Conservation (phyloP, 2,329 filamentous ascomycete species). For the Xylaria multiplex region DNA sequence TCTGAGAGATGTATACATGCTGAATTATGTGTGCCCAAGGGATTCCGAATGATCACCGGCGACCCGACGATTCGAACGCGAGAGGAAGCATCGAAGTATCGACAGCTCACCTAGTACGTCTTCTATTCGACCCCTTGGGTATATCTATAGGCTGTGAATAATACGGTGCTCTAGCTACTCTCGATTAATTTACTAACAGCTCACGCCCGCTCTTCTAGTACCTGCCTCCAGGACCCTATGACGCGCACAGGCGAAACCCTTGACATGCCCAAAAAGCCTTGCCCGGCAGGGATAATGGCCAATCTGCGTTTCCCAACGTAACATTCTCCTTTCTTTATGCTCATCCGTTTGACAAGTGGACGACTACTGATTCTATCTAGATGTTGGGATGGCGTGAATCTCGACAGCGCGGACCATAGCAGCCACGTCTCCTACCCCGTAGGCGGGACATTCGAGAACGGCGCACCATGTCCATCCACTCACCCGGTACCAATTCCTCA, state of each 20-base stretch:
- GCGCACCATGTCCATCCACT: slow-evolving; percentile 40
- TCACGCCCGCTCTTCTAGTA: slow-evolving; percentile 40
- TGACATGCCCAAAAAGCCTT: slow-evolving; percentile 52
- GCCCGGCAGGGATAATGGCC: slow-evolving; percentile 52
- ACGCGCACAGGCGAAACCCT: slow-evolving; percentile 53
- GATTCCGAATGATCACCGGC: slow-evolving; percentile 58
- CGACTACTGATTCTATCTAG: slow-evolving; percentile 8
- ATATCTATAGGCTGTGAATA: background rate
- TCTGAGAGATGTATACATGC: background rate
- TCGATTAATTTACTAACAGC: background rate
- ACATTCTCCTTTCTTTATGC: background rate
- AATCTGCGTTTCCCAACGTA: slow-evolving; percentile 58
- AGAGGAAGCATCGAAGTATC: slow-evolving; percentile 50
- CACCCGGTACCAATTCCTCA: slow-evolving; percentile 46
- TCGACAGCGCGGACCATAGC: slow-evolving; percentile 58
- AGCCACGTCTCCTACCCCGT: slow-evolving; percentile 61
- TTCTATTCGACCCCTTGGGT: too few relatives aligned
- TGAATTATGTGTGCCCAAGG: slow-evolving; percentile 23
- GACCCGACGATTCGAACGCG: slow-evolving; percentile 50
- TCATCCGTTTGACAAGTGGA: background rate
- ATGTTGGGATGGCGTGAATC: slow-evolving; percentile 63
- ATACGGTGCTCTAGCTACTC: background rate
- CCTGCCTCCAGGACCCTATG: slow-evolving; percentile 52
- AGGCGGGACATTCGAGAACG: slow-evolving; percentile 42
- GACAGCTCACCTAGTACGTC: slow-evolving; percentile 48